Base-by-base conservation (phyloP, 192 early-diverging fungal species). In the Mycoemilia scoparia region DNA sequence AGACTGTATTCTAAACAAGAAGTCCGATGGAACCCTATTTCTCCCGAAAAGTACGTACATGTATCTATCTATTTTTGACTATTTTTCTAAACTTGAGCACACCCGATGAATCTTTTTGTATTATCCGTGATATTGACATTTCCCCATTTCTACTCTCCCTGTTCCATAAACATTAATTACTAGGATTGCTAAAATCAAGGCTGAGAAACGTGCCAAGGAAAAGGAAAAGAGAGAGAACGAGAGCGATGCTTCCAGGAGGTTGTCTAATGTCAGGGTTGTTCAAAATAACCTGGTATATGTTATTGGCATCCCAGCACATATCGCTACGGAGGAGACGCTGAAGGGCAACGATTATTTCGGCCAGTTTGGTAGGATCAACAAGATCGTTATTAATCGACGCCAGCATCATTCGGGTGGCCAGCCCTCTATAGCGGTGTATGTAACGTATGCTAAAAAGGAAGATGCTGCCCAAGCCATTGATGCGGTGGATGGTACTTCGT, bases 251-350 rank as follows among this genome's bases (percentile, higher is more conserved):
- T 62, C 77, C 33, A 64, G 72, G 21, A 77, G 80, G 36, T 53
- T 98, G 31, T 70, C 84, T 9, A 93, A 85, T 47, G 85, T 84
- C 46, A 52, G 91, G 14, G 88, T 98, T 2, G 87, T 95, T 4
- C 95, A 96, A 57, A 93, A 92, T 64, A 96, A 89, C 46, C 60
- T 98, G 17, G 85, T 98, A 4, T 98, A 98, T 54, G 88, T 98
- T 16, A 81, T 96, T 36, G 89, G 89, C 11, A 49, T 98, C 8
- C 86, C 84, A 17, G 49, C 79, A 8, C 87, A 77, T 39, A 54
- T 87, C 21, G 79, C 79, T 5, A 83, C 70, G 1, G 95, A 98
- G 40, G 91, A 98, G 62, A 72, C 64, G n/a, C 54, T 99, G 30
- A 63, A 77, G 39, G 71, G 74, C 24, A 67, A 77, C 32, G 87